phyloP scores from a whole-genome alignment of 768 basidiomycete genomes.

The Lentinula detonsa region DNA sequence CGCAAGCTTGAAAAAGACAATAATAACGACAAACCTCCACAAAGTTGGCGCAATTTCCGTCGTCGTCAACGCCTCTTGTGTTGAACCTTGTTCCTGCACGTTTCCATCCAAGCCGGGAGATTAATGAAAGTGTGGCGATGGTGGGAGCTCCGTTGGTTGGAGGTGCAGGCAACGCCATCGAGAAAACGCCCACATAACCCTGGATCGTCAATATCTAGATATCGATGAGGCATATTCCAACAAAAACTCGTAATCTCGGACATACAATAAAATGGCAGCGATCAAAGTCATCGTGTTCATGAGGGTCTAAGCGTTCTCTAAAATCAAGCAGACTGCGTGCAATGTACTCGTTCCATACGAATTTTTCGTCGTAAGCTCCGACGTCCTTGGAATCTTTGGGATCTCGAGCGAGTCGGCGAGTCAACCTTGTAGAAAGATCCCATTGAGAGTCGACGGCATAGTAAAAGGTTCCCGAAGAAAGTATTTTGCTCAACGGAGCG shows the following conservation, averaged over 20 bases:
- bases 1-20: conserved; percentile 1
- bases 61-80: conserved; percentile 93
- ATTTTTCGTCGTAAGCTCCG: conserved; percentile 72
- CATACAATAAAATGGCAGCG: conserved; percentile 79
- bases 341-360: conserved; percentile 95
- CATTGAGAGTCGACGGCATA: conserved; percentile 78
- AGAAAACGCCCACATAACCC: conserved; percentile 84
- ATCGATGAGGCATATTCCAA: conserved; percentile 4
- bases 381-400: conserved; percentile 37
- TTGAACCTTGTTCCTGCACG: conserved; percentile 97
- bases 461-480: conserved; percentile 92
- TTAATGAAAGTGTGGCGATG: conserved; percentile 71
- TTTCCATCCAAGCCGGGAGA: conserved; percentile 89
- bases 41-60: conserved; percentile 93
- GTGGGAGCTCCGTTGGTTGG: conserved; percentile 69
- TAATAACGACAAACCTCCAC: conserved; percentile 63
- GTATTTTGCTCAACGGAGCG: conserved; percentile 79
- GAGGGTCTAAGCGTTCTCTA: conserved; percentile 65
- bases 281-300: conserved; percentile 73
- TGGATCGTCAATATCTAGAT: conserved; percentile 83
- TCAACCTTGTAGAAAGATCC: conserved; percentile 85
- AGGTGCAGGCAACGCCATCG: conserved; percentile 70
- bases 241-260: conserved; percentile 12
- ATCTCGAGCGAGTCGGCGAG: conserved; percentile 58
- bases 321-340: conserved; percentile 85